A percentile compares a stretch with the other conserved stretches of the same genome.
Conservation (phyloP, 2,329 filamentous ascomycete genomes). For the Colletotrichum brevisporum region DNA sequence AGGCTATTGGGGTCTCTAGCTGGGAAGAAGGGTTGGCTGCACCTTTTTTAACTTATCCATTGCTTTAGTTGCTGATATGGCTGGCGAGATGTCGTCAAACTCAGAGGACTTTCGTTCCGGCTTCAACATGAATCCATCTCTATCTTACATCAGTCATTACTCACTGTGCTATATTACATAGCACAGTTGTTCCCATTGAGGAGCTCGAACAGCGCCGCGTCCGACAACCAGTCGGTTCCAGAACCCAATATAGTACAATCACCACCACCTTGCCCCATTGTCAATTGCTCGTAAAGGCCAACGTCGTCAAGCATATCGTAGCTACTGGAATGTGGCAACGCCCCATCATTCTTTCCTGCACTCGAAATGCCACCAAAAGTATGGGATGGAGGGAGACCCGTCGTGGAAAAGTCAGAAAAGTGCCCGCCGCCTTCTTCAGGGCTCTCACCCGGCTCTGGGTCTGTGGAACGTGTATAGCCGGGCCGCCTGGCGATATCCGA, state of each 20-base stretch:
- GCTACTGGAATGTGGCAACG: neutral
- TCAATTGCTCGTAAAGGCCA: neutral
- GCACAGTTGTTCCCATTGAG: neutral
- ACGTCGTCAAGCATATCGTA: neutral
- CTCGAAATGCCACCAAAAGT: neutral
- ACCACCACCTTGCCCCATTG: neutral
- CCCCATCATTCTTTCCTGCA: neutral
- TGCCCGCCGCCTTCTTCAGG: neutral
- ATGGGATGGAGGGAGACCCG: neutral
- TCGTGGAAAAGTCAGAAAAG: neutral
- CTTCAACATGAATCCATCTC: too few species aligned
- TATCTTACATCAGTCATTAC: too few species aligned
- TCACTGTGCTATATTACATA: too few species aligned
- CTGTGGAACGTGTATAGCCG: neutral
- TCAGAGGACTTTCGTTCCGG: too few species aligned
- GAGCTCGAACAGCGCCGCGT: neutral
- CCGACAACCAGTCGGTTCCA: neutral
- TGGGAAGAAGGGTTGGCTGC: neutral
- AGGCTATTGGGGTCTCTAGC: slow-evolving; percentile 27
- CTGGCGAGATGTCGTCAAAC: too few species aligned
- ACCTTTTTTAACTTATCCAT: too few species aligned
- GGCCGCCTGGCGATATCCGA: neutral
- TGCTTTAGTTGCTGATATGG: too few species aligned
- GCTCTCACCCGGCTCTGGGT: neutral
- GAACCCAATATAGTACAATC: neutral